Evolutionary conservation across 1,139 yeast species (phyloP).

Genomic region (Suhomyces ambrosiae): DNA sequence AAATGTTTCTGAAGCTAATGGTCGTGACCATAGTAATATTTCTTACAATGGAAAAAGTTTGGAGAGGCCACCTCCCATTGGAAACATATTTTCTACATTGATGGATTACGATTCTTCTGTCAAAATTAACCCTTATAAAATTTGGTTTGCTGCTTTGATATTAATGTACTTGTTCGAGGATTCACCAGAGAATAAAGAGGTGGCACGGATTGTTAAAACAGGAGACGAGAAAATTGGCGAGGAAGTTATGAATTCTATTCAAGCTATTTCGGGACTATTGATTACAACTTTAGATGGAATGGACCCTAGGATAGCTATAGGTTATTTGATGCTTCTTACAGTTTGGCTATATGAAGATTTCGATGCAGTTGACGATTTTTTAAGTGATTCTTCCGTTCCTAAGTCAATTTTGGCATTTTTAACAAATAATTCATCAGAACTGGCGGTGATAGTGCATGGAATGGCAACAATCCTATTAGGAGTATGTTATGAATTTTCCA

Average conservation of each 20-base stretch:
- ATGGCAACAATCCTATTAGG: constrained; percentile 75
- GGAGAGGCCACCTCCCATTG: constrained; percentile 27
- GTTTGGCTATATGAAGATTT: constrained; percentile 81
- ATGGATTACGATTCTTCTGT: constrained; percentile 79
- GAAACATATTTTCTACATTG: constrained; percentile 66
- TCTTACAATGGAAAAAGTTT: background rate
- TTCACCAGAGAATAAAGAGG: constrained; percentile 50
- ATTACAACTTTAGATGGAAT: constrained; percentile 62
- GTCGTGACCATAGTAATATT: no score
- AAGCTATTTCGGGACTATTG: constrained; percentile 76
- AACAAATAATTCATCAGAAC: constrained; percentile 61
- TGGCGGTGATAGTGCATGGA: constrained; percentile 68
- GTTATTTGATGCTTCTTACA: constrained; percentile 74
- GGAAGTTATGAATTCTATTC: constrained; percentile 73
- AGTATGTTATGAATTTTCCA: constrained; percentile 77
- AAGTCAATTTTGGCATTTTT: constrained; percentile 70
- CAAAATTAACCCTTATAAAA: constrained; percentile 78
- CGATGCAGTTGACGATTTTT: constrained; percentile 73
- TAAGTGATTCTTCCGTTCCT: constrained; percentile 65
- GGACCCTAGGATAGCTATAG: constrained; percentile 78
- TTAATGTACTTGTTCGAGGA: constrained; percentile 66
- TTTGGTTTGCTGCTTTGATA: constrained; percentile 81
- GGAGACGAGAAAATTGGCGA: constrained; percentile 73
- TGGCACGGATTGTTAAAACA: constrained; percentile 57
- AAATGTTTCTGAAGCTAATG: constrained; percentile 1